phyloP scores from a whole-genome alignment of 345 rosid genomes.

The Eutrema yunnanense region DNA sequence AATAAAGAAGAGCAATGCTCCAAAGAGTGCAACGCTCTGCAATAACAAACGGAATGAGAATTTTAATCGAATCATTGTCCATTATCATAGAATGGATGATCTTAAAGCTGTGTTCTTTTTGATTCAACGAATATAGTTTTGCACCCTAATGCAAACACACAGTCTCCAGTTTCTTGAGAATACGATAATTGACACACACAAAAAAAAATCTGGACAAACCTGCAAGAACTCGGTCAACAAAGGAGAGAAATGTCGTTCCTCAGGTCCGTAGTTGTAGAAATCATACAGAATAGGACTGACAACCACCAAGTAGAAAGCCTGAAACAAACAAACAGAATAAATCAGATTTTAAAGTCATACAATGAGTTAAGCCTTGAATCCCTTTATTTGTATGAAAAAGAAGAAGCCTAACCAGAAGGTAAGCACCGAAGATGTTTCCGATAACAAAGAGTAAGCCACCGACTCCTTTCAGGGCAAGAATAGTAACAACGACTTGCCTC shows the following conservation, averaged over 20 bases:
- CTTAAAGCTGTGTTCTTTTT: neutral
- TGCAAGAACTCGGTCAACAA: slow-evolving; percentile 59
- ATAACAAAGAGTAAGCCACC: slow-evolving; percentile 82
- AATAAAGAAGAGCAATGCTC: slow-evolving; percentile 77
- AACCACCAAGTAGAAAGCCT: slow-evolving; percentile 61
- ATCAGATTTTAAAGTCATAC: neutral
- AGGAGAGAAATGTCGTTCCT: slow-evolving; percentile 35
- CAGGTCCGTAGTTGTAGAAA: slow-evolving; percentile 68
- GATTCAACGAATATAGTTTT: neutral
- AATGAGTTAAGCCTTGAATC: neutral
- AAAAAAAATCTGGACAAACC: slow-evolving; percentile 31
- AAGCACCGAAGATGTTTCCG: slow-evolving; percentile 68
- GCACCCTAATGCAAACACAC: neutral
- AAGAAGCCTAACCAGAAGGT: slow-evolving; percentile 55
- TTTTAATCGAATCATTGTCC: neutral
- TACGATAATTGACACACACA: neutral
- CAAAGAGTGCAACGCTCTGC: slow-evolving; percentile 79
- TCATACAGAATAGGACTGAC: slow-evolving; percentile 64
- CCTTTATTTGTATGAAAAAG: neutral
- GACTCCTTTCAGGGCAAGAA: slow-evolving; percentile 48
- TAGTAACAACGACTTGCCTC: slow-evolving; percentile 39
- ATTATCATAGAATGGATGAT: neutral
- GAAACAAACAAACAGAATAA: neutral
- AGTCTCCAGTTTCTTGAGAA: neutral
- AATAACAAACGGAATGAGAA: neutral